A percentile compares a stretch with the other conserved stretches of the same genome.
Conservation (phyloP, 441 rosid species). For the Eutrema salsugineum region DNA sequence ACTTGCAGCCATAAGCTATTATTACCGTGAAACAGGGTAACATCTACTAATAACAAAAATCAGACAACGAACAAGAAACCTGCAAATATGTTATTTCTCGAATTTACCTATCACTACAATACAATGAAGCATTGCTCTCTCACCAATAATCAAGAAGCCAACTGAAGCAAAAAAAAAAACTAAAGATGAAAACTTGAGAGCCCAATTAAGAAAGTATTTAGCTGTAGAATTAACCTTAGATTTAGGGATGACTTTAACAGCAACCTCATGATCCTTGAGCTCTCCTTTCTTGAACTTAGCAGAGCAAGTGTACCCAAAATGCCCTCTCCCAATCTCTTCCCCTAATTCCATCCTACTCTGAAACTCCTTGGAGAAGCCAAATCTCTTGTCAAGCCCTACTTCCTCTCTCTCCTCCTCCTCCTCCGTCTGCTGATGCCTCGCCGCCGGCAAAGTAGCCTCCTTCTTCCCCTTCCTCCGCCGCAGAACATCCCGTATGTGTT, state of each 20-base stretch:
- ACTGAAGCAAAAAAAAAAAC: neutral
- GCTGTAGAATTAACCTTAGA: constrained; percentile 51
- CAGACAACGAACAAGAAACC: constrained; percentile 6
- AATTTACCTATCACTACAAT: neutral
- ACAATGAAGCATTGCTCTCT: neutral
- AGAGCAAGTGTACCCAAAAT: constrained; percentile 95
- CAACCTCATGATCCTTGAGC: constrained; percentile 75
- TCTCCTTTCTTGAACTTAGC: constrained; percentile 91
- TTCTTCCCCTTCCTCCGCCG: constrained; percentile 45
- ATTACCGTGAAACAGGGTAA: neutral
- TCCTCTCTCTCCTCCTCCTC: constrained; percentile 50
- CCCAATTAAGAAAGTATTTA: neutral
- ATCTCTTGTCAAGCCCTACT: constrained; percentile 72
- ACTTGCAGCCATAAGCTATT: neutral
- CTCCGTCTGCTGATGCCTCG: constrained; percentile 25
- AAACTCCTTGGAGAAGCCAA: constrained; percentile 84
- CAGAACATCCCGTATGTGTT: constrained; percentile 76
- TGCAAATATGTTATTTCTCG: neutral
- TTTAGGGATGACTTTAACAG: constrained; percentile 91
- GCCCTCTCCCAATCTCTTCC: constrained; percentile 92
- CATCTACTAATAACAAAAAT: neutral
- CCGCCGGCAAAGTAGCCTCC: constrained; percentile 26
- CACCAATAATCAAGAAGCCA: neutral
- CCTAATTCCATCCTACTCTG: constrained; percentile 67
- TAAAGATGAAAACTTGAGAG: neutral